Percentiles rank a stretch among this genome's conserved stretches.
Evolutionary conservation across 1,284 basidiomycete genomes (phyloP).

Genomic region (Phlebopus sp.): DNA sequence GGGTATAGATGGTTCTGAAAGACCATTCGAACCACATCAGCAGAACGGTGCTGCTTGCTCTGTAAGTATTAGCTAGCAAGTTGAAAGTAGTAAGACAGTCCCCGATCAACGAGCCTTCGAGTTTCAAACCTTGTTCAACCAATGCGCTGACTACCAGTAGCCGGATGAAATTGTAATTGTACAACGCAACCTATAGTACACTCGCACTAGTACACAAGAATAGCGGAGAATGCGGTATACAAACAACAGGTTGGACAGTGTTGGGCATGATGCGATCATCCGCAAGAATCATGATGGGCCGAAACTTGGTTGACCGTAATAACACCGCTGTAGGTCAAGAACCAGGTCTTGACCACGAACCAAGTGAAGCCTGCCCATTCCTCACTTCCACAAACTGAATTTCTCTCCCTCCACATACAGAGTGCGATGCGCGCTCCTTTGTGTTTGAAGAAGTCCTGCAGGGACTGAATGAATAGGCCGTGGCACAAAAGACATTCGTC

Average conservation of each 20-base stretch:
- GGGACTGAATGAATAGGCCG: conserved; percentile 29
- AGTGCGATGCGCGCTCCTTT: conserved; percentile 47
- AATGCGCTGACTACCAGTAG: background rate
- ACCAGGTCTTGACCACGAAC: too few relatives aligned
- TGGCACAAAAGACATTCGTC: conserved; percentile 60
- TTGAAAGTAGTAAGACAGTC: too few relatives aligned
- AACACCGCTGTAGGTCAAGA: too few relatives aligned
- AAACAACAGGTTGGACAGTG: too few relatives aligned
- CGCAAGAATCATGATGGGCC: too few relatives aligned
- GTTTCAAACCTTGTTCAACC: background rate
- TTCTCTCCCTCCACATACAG: conserved; percentile 56
- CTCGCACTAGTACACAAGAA: background rate
- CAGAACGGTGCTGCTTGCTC: background rate
- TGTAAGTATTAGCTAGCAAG: too few relatives aligned
- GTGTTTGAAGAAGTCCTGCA: conserved; percentile 49
- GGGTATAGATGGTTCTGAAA: conserved; percentile 14
- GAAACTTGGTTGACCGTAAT: too few relatives aligned
- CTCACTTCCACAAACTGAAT: conserved; percentile 41
- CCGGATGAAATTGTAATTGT: background rate
- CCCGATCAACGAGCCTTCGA: background rate
- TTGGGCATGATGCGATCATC: too few relatives aligned
- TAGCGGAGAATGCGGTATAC: background rate
- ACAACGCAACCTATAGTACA: background rate
- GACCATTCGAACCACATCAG: conserved; percentile 11
- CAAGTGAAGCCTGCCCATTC: conserved; percentile 26